Percentiles rank a stretch among this genome's conserved stretches.
These are phyloP conservation scores for Alternaria ethzedia DNA, from an alignment of 2,329 filamentous ascomycete species.

Conservation along the genomic window DNA sequence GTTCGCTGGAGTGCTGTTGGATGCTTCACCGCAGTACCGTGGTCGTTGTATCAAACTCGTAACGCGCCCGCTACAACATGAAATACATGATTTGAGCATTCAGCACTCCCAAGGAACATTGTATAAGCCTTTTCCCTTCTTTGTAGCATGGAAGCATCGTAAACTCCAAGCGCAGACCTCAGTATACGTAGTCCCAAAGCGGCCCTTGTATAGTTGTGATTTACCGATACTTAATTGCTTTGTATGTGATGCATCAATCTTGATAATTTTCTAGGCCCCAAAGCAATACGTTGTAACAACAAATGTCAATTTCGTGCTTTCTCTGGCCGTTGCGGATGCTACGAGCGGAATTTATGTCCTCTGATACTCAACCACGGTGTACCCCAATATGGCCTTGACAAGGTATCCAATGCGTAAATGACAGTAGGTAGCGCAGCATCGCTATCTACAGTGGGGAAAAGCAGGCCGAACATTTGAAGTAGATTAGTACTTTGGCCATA, in stretches of 20 bases:
- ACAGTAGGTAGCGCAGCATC: background rate
- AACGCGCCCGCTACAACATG: background rate
- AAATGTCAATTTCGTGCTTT: too few relatives aligned
- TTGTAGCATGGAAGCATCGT: background rate
- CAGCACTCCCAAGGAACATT: constrained; percentile 4
- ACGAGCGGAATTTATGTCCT: background rate
- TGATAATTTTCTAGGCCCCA: too few relatives aligned
- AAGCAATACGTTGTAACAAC: too few relatives aligned
- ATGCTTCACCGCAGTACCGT: background rate
- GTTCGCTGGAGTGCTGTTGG: background rate
- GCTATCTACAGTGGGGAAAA: background rate
- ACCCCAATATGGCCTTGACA: background rate
- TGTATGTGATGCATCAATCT: background rate
- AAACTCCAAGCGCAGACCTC: background rate
- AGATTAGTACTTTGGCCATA: background rate
- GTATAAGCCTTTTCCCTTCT: constrained; percentile 6
- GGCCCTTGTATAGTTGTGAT: background rate
- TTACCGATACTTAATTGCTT: background rate
- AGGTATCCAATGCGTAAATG: background rate
- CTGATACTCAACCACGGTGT: background rate
- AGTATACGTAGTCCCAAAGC: background rate
- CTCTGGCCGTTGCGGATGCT: background rate
- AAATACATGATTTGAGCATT: background rate
- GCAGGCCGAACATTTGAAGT: too few relatives aligned
- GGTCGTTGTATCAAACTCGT: background rate